Percentiles rank a stretch among this genome's conserved stretches.
Conservation (phyloP, 1,139 yeast species). For the Scheffersomyces cryptocercus region DNA sequence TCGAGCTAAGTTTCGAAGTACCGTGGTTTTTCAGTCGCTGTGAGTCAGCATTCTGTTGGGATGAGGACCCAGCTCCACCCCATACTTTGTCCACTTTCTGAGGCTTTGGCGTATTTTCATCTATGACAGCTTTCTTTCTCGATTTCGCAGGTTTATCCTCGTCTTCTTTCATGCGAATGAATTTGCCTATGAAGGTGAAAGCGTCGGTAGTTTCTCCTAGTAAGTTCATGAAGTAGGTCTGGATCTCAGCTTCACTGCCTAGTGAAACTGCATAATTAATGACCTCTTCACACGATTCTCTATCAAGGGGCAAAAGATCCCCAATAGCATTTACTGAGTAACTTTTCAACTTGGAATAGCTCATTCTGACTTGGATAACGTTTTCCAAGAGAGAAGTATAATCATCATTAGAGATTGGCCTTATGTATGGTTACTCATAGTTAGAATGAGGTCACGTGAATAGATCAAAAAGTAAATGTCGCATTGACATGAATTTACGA, state of each 20-base stretch:
- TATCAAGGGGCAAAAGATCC: constrained; percentile 47
- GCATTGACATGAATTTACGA: too few relatives aligned
- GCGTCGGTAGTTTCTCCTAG: constrained; percentile 55
- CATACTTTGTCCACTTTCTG: neutral
- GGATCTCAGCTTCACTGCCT: constrained; percentile 42
- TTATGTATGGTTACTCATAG: too few relatives aligned
- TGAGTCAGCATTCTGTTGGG: neutral
- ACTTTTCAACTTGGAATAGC: constrained; percentile 20
- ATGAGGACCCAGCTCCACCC: neutral
- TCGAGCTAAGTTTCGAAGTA: neutral
- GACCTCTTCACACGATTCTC: constrained; percentile 32
- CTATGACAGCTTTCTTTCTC: neutral
- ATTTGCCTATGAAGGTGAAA: constrained; percentile 36
- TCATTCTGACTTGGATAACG: constrained; percentile 6
- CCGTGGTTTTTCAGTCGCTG: too few relatives aligned
- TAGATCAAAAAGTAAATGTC: too few relatives aligned
- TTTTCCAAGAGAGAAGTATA: too few relatives aligned
- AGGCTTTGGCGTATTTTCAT: neutral
- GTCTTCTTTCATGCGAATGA: constrained; percentile 22
- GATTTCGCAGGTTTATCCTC: constrained; percentile 11
- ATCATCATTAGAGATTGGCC: too few relatives aligned
- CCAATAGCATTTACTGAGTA: constrained; percentile 35
- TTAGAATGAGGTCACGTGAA: too few relatives aligned
- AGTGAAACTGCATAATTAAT: constrained; percentile 49
- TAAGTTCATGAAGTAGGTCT: constrained; percentile 50